Percentiles rank a stretch among this genome's conserved stretches.
phyloP scores from a whole-genome alignment of 2,329 filamentous ascomycete genomes.

The Beauveria caledonica region DNA sequence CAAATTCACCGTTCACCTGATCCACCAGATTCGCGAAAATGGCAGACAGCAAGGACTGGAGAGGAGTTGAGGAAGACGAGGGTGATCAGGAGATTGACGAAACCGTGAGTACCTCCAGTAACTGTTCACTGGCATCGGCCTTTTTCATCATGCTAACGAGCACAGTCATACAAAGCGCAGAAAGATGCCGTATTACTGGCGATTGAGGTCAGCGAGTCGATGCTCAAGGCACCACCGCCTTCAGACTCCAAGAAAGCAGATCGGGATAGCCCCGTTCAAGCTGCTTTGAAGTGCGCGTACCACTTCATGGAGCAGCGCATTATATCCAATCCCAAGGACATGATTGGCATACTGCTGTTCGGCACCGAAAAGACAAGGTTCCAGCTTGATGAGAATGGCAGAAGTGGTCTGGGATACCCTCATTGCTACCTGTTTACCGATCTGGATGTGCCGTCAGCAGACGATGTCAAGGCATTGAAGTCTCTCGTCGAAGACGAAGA shows the following conservation, averaged over 20 bases:
- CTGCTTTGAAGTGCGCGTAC: constrained; percentile 89
- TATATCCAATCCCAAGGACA: constrained; percentile 90
- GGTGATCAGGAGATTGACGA: constrained; percentile 54
- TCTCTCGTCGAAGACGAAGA: constrained; percentile 71
- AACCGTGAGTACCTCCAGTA: constrained; percentile 34
- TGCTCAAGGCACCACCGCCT: constrained; percentile 62
- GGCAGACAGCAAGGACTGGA: constrained; percentile 34
- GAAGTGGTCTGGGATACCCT: constrained; percentile 61
- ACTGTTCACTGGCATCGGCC: not conserved
- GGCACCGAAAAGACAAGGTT: constrained; percentile 82
- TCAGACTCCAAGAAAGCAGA: constrained; percentile 67
- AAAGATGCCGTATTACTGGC: constrained; percentile 99
- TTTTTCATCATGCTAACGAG: not conserved
- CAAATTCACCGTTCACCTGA: not conserved
- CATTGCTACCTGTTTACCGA: constrained; percentile 90
- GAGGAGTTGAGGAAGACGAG: constrained; percentile 55
- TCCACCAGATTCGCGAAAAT: constrained; percentile 16
- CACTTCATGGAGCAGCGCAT: constrained; percentile 97
- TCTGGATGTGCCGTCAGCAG: constrained; percentile 76
- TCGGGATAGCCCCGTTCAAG: constrained; percentile 67
- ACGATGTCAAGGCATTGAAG: constrained; percentile 75
- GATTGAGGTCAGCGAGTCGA: constrained; percentile 83
- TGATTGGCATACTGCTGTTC: constrained; percentile 93
- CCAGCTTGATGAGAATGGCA: constrained; percentile 55
- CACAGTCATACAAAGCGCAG: constrained; percentile 75